phyloP scores from a whole-genome alignment of 345 rosid species.

The Excoecaria agallocha region DNA sequence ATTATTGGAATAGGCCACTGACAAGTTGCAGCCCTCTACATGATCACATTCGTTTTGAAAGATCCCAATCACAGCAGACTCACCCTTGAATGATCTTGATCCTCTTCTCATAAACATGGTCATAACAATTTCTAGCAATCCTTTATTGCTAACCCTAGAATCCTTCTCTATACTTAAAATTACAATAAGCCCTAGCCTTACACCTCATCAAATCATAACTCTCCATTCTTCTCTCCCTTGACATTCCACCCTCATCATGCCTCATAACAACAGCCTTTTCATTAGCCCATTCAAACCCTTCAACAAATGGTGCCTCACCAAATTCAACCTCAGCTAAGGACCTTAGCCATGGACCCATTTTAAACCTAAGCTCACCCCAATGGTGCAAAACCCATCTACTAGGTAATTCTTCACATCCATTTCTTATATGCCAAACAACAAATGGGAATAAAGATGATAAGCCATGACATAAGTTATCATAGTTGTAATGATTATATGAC shows the following conservation, averaged over 20 bases:
- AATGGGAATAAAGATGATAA: slow-evolving; percentile 50
- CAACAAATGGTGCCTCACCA: slow-evolving; percentile 24
- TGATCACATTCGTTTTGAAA: slow-evolving; percentile 52
- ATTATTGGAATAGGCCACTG: slow-evolving; percentile 58
- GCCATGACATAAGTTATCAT: slow-evolving; percentile 73
- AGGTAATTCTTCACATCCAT: slow-evolving; percentile 42
- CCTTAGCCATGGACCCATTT: slow-evolving; percentile 50
- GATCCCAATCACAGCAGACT: slow-evolving; percentile 40
- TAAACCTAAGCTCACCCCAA: slow-evolving; percentile 64
- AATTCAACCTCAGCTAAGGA: slow-evolving; percentile 48
- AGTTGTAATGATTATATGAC: slow-evolving; percentile 63
- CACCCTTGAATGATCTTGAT: slow-evolving; percentile 66
- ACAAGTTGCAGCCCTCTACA: slow-evolving; percentile 54
- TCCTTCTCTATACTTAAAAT: slow-evolving; percentile 29
- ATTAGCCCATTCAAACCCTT: slow-evolving; percentile 30
- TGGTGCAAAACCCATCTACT: slow-evolving; percentile 65
- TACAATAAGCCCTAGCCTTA: slow-evolving; percentile 52
- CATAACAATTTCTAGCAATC: slow-evolving; percentile 41
- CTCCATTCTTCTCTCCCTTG: no score
- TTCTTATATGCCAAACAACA: slow-evolving; percentile 60
- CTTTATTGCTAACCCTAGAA: background rate
- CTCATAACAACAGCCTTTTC: slow-evolving; percentile 75
- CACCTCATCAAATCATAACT: slow-evolving; percentile 58
- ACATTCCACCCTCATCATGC: slow-evolving; percentile 78
- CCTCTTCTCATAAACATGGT: slow-evolving; percentile 72